phyloP scores from a whole-genome alignment of 768 basidiomycete genomes.

The Nevesoporus exiguus region DNA sequence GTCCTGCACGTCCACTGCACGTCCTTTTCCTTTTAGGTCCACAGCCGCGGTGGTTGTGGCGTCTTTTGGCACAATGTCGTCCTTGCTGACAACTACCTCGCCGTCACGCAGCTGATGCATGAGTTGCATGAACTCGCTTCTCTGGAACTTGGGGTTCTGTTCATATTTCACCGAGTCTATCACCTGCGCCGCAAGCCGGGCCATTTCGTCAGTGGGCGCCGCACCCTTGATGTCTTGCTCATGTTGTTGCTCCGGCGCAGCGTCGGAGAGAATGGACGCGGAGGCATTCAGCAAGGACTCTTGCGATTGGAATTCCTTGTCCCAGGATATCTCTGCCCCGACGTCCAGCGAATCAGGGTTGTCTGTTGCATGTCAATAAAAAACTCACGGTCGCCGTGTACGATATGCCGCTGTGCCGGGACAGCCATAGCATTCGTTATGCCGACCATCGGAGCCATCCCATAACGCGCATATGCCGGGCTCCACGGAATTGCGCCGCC shows the following conservation, averaged over 20 bases:
- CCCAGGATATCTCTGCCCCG: constrained; percentile 43
- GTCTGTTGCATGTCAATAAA: background rate
- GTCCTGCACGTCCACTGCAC: constrained; percentile 30
- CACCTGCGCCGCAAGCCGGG: constrained; percentile 74
- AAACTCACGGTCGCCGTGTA: constrained; percentile 45
- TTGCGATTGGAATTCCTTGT: constrained; percentile 60
- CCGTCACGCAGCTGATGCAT: constrained; percentile 85
- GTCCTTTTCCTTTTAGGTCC: constrained; percentile 69
- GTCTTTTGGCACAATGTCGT: constrained; percentile 65
- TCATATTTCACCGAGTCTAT: constrained; percentile 73
- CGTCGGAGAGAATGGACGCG: constrained; percentile 3
- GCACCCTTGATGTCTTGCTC: constrained; percentile 25
- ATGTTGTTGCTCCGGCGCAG: constrained; percentile 11
- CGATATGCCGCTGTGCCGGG: constrained; percentile 22
- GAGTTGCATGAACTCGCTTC: constrained; percentile 79
- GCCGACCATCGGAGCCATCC: constrained; percentile 39
- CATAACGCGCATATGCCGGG: constrained; percentile 34
- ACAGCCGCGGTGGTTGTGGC: constrained; percentile 10
- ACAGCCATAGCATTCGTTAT: constrained; percentile 19
- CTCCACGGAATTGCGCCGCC: constrained; percentile 41
- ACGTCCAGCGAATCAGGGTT: background rate
- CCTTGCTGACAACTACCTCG: constrained; percentile 72
- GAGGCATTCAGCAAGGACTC: constrained; percentile 39
- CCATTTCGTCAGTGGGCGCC: constrained; percentile 58
- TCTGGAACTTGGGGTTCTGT: constrained; percentile 78